Conservation (phyloP, 1,284 basidiomycete genomes). For the Ganoderma multipileum region DNA sequence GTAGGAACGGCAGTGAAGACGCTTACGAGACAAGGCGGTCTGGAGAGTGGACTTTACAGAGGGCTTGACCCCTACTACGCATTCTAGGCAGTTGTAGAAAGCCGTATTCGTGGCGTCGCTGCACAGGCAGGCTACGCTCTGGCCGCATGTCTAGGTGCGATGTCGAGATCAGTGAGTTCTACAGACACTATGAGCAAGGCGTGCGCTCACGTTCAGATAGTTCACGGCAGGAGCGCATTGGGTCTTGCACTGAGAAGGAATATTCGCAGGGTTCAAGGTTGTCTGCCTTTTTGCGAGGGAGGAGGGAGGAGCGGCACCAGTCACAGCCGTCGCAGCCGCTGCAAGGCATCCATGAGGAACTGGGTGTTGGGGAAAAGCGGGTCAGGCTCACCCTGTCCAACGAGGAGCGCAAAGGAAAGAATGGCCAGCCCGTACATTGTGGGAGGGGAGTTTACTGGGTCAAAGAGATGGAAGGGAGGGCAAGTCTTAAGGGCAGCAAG, state of each 20-base stretch:
- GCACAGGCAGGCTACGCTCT: not conserved
- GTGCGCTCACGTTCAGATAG: not conserved
- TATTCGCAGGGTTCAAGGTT: not conserved
- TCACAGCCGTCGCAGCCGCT: slow-evolving; percentile 9
- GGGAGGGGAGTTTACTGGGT: no score
- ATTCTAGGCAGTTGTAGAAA: not conserved
- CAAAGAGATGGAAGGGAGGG: not conserved
- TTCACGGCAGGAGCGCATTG: not conserved
- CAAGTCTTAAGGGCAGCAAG: not conserved
- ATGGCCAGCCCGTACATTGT: not conserved
- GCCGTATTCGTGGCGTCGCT: not conserved
- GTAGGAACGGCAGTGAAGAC: not conserved
- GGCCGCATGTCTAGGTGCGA: not conserved
- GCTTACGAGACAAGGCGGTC: not conserved
- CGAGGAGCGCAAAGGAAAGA: not conserved
- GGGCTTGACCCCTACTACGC: not conserved
- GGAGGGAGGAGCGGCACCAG: not conserved
- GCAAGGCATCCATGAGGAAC: not conserved
- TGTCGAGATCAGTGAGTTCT: not conserved
- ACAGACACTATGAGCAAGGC: not conserved
- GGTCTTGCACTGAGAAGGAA: not conserved
- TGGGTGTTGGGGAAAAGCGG: not conserved
- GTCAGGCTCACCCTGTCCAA: not conserved
- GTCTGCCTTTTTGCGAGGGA: not conserved
- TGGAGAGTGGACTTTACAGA: not conserved